These are phyloP conservation scores for Coffea humblotiana DNA, from an alignment of 305 asterid genomes.

Conservation along the genomic window DNA sequence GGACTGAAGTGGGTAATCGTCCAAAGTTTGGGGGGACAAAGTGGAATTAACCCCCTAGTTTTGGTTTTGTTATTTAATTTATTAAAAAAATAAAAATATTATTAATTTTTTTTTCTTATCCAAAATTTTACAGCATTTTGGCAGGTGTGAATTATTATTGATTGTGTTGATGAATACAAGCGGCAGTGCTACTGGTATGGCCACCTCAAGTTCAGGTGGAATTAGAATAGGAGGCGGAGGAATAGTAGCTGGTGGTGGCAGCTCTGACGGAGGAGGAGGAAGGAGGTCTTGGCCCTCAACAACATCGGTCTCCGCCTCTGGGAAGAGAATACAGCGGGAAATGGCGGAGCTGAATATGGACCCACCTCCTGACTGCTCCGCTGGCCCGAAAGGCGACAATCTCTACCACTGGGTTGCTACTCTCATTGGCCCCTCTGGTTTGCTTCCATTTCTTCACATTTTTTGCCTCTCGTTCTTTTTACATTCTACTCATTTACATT, in stretches of 20 bases:
- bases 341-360: constrained; percentile 76
- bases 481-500: background rate
- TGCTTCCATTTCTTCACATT: background rate
- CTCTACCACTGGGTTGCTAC: constrained; percentile 97
- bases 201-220: constrained; percentile 8
- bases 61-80: too few relatives aligned
- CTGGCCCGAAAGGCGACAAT: constrained; percentile 94
- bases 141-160: too few relatives aligned
- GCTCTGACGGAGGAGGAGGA: constrained; percentile 37
- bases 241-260: constrained; percentile 27
- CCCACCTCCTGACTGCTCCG: constrained; percentile 80
- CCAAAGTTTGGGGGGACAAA: too few relatives aligned
- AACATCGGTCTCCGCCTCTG: constrained; percentile 81
- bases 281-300: constrained; percentile 87
- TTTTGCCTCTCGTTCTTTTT: background rate
- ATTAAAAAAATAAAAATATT: too few relatives aligned
- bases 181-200: background rate
- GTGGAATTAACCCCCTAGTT: too few relatives aligned
- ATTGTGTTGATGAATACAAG: constrained; percentile 8
- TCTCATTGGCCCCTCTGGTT: constrained; percentile 83
- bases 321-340: constrained; percentile 90
- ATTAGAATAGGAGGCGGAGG: constrained; percentile 15
- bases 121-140: background rate
- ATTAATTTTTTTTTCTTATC: too few relatives aligned
- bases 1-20: too few relatives aligned